These are phyloP conservation scores for Tardiomyces digboiensis DNA, from an alignment of 1,139 yeast species.

Conservation along the genomic window DNA sequence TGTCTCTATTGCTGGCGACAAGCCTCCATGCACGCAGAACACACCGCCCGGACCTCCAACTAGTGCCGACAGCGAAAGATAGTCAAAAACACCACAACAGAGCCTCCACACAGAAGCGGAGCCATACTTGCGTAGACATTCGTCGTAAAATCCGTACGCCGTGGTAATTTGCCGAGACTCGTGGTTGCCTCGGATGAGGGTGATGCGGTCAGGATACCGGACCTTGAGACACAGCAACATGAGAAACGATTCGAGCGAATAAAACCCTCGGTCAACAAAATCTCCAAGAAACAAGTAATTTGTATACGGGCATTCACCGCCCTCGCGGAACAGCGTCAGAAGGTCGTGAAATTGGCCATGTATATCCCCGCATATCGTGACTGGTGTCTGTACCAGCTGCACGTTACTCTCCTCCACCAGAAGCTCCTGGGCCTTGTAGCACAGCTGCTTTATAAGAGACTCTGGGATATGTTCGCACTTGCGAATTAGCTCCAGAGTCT, in stretches of 20 bases:
- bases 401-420: constrained; percentile 87
- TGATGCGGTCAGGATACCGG: constrained; percentile 90
- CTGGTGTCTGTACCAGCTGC: constrained; percentile 93
- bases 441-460: constrained; percentile 67
- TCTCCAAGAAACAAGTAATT: constrained; percentile 70
- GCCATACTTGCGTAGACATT: constrained; percentile 90
- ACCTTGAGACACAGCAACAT: constrained; percentile 71
- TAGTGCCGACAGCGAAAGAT: constrained; percentile 83
- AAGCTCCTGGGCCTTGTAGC: constrained; percentile 84
- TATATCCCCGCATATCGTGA: constrained; percentile 94
- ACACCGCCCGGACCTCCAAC: constrained; percentile 71
- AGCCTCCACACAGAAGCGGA: constrained; percentile 87
- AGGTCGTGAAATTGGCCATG: constrained; percentile 97
- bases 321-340: constrained; percentile 68
- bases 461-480: constrained; percentile 81
- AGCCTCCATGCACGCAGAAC: constrained; percentile 95
- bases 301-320: constrained; percentile 79
- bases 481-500: constrained; percentile 44
- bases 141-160: constrained; percentile 96
- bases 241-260: constrained; percentile 81
- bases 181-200: constrained; percentile 91
- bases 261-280: constrained; percentile 94
- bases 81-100: constrained; percentile 76
- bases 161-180: constrained; percentile 97
- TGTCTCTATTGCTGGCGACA: constrained; percentile 80